These are phyloP conservation scores for Apiotrichum siamense DNA, from an alignment of 1,284 basidiomycete species.

Conservation along the genomic window DNA sequence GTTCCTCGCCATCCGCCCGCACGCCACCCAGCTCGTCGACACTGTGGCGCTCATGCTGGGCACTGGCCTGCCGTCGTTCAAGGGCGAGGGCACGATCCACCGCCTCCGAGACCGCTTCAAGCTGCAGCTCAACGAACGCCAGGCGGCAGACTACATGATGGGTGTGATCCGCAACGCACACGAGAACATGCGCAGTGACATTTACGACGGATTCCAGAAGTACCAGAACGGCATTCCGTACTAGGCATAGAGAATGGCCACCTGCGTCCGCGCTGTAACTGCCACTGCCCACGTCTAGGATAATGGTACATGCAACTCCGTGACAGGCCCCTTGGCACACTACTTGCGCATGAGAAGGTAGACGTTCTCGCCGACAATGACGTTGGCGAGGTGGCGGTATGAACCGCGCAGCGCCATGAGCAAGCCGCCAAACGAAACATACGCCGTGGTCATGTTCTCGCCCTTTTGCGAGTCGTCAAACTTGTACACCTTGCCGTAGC, in stretches of 20 bases:
- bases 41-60: slow-evolving; percentile 91
- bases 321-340: background rate
- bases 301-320: slow-evolving; percentile 19
- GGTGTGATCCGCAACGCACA: slow-evolving; percentile 83
- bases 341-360: slow-evolving; percentile 82
- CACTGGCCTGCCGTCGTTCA: slow-evolving; percentile 91
- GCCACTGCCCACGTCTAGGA: slow-evolving; percentile 1
- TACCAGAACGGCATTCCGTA: slow-evolving; percentile 44
- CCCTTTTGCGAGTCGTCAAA: slow-evolving; percentile 76
- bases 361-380: slow-evolving; percentile 88
- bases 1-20: slow-evolving; percentile 88
- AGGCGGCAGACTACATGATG: slow-evolving; percentile 90
- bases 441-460: slow-evolving; percentile 62
- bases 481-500: slow-evolving; percentile 99
- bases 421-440: slow-evolving; percentile 93
- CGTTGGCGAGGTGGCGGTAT: slow-evolving; percentile 83
- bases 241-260: no score
- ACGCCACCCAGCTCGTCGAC: slow-evolving; percentile 80
- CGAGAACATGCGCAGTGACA: slow-evolving; percentile 84
- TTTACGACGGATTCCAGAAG: slow-evolving; percentile 75
- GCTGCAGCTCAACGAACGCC: slow-evolving; percentile 72
- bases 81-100: slow-evolving; percentile 85
- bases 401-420: slow-evolving; percentile 90
- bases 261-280: no score
- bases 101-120: slow-evolving; percentile 82